Percentiles rank a stretch among this genome's conserved stretches.
These are phyloP conservation scores for Coniosporium apollinis DNA, from an alignment of 495 filamentous ascomycete species.

Conservation along the genomic window DNA sequence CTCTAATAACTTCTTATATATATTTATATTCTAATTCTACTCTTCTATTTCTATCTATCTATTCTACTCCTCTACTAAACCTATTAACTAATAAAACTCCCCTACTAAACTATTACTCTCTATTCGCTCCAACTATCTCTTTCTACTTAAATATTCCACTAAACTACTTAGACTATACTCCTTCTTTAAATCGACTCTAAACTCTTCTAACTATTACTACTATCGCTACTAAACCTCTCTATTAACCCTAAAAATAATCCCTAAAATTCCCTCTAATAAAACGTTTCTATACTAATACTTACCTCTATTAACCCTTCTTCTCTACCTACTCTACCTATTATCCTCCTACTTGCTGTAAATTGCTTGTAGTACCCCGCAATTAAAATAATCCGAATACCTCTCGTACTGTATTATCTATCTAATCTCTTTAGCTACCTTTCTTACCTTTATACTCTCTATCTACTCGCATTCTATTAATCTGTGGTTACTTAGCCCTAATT, in stretches of 20 bases:
- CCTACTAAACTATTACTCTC: constrained; percentile 1
- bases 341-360: background rate
- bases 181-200: background rate
- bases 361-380: background rate
- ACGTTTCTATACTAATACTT: background rate
- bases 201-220: too few relatives aligned
- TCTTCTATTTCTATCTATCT: too few relatives aligned
- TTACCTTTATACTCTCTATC: background rate
- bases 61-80: background rate
- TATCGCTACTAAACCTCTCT: background rate
- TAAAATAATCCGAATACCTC: constrained; percentile 1
- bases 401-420: background rate
- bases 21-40: too few relatives aligned
- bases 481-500: background rate
- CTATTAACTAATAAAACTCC: background rate
- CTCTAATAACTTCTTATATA: background rate
- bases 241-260: background rate
- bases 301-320: background rate
- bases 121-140: background rate
- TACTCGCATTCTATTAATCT: background rate
- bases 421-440: background rate
- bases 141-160: background rate
- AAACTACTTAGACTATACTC: background rate
- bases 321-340: background rate
- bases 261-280: background rate